Evolutionary conservation across 1,139 yeast species (phyloP).

Genomic region (Maudiozyma humilis): DNA sequence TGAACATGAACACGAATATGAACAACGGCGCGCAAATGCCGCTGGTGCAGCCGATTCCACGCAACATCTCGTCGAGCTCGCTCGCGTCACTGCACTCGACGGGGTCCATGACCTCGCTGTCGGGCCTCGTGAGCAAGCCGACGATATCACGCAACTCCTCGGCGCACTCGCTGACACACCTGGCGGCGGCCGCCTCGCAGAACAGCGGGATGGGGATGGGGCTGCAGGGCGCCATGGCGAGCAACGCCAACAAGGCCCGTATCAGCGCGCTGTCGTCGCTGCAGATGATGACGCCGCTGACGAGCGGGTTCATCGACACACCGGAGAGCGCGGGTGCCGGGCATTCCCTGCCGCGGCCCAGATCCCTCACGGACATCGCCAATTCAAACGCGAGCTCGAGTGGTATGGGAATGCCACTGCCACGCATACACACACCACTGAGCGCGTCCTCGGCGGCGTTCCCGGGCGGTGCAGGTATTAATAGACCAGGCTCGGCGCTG

Average conservation of each 20-base stretch:
- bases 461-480: constrained; percentile 7
- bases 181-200: neutral
- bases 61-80: constrained; percentile 3
- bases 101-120: constrained; percentile 3
- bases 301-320: constrained; percentile 14
- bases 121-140: constrained; percentile 4
- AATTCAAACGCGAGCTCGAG: constrained; percentile 3
- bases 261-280: constrained; percentile 32
- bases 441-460: neutral
- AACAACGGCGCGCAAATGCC: neutral
- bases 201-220: constrained; percentile 4
- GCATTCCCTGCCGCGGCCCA: constrained; percentile 20
- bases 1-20: neutral
- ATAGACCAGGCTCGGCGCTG: constrained; percentile 25
- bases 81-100: constrained; percentile 4
- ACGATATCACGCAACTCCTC: constrained; percentile 6
- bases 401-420: neutral
- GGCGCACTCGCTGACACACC: constrained; percentile 6
- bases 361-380: constrained; percentile 21
- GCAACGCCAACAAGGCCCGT: constrained; percentile 19
- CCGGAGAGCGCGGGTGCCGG: constrained; percentile 7
- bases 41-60: constrained; percentile 3
- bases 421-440: constrained; percentile 1
- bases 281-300: constrained; percentile 35
- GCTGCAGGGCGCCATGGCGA: too few relatives aligned